phyloP scores from a whole-genome alignment of 2,329 filamentous ascomycete species.

The Pseudocercospora fijiensis region DNA sequence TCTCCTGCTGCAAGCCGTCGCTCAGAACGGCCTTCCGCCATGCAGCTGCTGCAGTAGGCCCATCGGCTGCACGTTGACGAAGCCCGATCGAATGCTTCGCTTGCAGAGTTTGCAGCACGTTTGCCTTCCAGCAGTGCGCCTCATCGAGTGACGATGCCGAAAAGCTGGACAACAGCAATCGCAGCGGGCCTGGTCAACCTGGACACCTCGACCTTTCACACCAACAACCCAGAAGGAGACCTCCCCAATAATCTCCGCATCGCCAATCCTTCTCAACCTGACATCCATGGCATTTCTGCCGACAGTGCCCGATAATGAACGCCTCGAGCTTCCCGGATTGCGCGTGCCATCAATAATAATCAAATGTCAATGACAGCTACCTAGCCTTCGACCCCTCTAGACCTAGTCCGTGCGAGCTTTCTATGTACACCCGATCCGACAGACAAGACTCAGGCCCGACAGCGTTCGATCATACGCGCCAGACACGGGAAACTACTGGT shows the following conservation, averaged over 20 bases:
- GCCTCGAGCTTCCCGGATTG: slow-evolving; percentile 5
- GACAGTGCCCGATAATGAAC: slow-evolving; percentile 9
- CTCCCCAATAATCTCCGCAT: slow-evolving; percentile 8
- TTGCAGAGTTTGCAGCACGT: neutral
- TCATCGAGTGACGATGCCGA: neutral
- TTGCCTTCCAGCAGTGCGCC: neutral
- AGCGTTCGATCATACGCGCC: neutral
- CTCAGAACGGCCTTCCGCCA: slow-evolving; percentile 1
- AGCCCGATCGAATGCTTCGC: neutral
- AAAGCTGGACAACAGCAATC: neutral
- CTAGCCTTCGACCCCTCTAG: slow-evolving; percentile 12
- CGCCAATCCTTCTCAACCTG: neutral
- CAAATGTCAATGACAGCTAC: no score
- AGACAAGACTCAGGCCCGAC: slow-evolving; percentile 8
- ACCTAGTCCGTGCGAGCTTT: neutral
- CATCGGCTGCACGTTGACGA: slow-evolving; percentile 1
- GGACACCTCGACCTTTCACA: neutral
- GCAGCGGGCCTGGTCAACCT: neutral
- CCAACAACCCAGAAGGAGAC: neutral
- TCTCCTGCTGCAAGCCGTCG: neutral
- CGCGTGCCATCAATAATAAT: slow-evolving; percentile 8
- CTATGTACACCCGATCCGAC: neutral
- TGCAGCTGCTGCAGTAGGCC: neutral
- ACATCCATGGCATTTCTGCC: slow-evolving; percentile 10
- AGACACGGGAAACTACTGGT: neutral